A percentile compares a stretch with the other conserved stretches of the same genome.
These are phyloP conservation scores for Polyporus arcularius DNA, from an alignment of 768 basidiomycete species.

Conservation along the genomic window DNA sequence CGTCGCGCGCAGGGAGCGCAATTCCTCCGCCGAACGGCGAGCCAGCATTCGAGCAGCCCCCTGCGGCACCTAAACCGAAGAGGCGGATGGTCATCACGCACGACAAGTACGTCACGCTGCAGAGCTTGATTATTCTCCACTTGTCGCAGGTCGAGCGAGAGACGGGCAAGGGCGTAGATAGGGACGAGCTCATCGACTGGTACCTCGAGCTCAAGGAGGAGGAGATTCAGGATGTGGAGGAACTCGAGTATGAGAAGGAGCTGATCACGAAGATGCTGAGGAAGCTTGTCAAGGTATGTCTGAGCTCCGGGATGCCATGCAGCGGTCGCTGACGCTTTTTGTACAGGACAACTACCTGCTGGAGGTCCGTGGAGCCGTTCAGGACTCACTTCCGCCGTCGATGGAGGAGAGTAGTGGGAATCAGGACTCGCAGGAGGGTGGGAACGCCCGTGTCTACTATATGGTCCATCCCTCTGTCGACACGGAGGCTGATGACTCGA, in stretches of 20 bases:
- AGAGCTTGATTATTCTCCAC: slow-evolving; percentile 85
- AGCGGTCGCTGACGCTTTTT: not conserved
- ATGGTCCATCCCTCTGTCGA: slow-evolving; percentile 92
- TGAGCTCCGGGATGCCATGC: not conserved
- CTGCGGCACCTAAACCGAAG: slow-evolving; percentile 42
- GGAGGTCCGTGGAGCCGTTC: slow-evolving; percentile 80
- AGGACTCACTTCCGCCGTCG: slow-evolving; percentile 70
- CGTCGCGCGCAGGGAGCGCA: slow-evolving; percentile 26
- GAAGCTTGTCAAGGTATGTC: slow-evolving; percentile 85
- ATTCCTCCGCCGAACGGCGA: slow-evolving; percentile 12
- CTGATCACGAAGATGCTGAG: slow-evolving; percentile 85
- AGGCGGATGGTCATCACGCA: slow-evolving; percentile 91
- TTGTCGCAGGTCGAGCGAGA: slow-evolving; percentile 75
- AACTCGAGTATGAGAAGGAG: slow-evolving; percentile 89
- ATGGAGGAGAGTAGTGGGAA: slow-evolving; percentile 60
- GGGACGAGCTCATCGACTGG: slow-evolving; percentile 95
- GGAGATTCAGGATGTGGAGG: slow-evolving; percentile 80
- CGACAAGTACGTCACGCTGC: slow-evolving; percentile 90
- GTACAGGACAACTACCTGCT: slow-evolving; percentile 81
- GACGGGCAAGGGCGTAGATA: slow-evolving; percentile 75
- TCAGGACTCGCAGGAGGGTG: slow-evolving; percentile 47
- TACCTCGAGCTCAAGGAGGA: slow-evolving; percentile 89
- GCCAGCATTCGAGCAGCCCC: slow-evolving; percentile 22
- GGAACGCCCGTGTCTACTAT: slow-evolving; percentile 73
- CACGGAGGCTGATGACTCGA: slow-evolving; percentile 52